Conservation (phyloP, 2,329 filamentous ascomycete species). For the Diaporthe australafricana region DNA sequence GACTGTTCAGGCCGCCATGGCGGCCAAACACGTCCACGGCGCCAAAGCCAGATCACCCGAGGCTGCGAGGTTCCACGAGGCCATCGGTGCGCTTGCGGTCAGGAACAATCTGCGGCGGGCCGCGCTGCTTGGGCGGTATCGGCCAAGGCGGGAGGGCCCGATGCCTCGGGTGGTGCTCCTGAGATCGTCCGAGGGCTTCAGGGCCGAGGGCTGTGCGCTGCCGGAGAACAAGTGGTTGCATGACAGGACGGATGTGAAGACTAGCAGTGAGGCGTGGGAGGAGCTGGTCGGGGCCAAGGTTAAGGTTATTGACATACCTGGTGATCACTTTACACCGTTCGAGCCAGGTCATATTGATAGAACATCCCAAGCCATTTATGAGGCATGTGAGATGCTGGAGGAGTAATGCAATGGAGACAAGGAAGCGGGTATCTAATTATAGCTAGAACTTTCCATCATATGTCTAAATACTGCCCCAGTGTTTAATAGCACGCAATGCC, state of each 20-base stretch:
- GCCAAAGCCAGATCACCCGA: neutral
- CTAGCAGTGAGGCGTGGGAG: neutral
- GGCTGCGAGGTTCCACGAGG: neutral
- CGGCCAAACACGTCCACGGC: neutral
- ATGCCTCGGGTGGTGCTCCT: constrained; percentile 9
- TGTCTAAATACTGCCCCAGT: too few species aligned
- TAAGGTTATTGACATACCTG: neutral
- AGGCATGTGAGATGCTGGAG: constrained; percentile 1
- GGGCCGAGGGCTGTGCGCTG: neutral
- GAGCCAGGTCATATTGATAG: neutral
- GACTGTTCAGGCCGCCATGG: neutral
- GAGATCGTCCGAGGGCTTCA: neutral
- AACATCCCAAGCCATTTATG: neutral
- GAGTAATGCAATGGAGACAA: neutral
- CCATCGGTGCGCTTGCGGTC: neutral
- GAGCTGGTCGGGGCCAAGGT: neutral
- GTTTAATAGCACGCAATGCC: too few species aligned
- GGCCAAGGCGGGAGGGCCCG: neutral
- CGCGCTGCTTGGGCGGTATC: neutral
- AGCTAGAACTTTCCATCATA: too few species aligned
- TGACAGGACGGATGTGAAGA: neutral
- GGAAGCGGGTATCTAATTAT: too few species aligned
- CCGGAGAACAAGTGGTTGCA: constrained; percentile 7
- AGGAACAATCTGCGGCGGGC: constrained; percentile 8
- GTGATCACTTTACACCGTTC: constrained; percentile 3